Conservation (phyloP, 257 asterid genomes). For the Nyctanthes arbortristis region DNA sequence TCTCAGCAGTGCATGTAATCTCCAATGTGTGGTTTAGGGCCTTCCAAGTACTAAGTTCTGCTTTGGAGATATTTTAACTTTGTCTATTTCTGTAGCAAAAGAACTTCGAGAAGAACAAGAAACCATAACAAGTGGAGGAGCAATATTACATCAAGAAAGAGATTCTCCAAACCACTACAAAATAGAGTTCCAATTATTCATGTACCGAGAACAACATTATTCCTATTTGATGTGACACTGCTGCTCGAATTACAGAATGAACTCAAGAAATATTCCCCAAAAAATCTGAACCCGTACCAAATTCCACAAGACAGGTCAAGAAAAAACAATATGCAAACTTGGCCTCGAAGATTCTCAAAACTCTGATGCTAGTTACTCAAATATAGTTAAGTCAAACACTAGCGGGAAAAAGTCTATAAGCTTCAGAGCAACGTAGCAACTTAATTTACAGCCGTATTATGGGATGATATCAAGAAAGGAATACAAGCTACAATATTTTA, state of each 20-base stretch:
- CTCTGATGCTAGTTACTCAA: neutral
- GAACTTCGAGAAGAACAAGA: constrained; percentile 28
- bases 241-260: constrained; percentile 27
- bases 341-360: neutral
- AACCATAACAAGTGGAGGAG: constrained; percentile 32
- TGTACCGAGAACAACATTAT: constrained; percentile 51
- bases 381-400: neutral
- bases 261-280: constrained; percentile 33
- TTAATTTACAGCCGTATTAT: no score
- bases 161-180: constrained; percentile 65
- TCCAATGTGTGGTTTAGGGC: neutral
- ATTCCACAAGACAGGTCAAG: neutral
- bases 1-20: neutral
- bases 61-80: constrained; percentile 14
- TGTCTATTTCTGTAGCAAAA: constrained; percentile 18
- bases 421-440: neutral
- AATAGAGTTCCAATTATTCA: constrained; percentile 54
- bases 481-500: neutral
- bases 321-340: neutral
- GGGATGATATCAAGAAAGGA: neutral
- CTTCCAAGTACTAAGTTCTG: constrained; percentile 4
- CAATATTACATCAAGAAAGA: constrained; percentile 46
- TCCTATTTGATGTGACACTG: constrained; percentile 62
- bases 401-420: neutral
- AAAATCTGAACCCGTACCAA: constrained; percentile 20